Evolutionary conservation across 371 early-diverging fungal genomes (phyloP).

Genomic region (Enterocytospora artemiae): DNA sequence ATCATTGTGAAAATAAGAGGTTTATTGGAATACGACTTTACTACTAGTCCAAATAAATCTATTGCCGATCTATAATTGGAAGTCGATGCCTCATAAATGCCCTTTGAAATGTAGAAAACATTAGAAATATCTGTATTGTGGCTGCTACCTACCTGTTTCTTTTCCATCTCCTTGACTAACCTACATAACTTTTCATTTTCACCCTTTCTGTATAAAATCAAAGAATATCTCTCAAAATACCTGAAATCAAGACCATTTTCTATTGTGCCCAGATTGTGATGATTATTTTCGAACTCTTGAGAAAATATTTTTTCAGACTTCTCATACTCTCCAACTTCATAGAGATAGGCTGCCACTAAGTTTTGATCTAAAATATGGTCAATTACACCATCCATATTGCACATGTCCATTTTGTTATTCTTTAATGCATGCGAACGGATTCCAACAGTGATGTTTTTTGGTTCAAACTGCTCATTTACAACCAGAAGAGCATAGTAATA

Average conservation of each 20-base stretch:
- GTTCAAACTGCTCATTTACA: conserved; percentile 20
- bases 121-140: not conserved
- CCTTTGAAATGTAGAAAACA: no score
- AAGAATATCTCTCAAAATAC: no score
- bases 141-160: not conserved
- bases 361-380: conserved; percentile 16
- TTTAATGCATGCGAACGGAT: not conserved
- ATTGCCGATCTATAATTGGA: no score
- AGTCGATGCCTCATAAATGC: no score
- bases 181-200: not conserved
- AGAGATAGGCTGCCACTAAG: conserved; percentile 39
- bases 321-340: conserved; percentile 36
- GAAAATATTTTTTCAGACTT: conserved; percentile 36
- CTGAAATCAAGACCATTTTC: no score
- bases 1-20: no score
- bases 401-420: not conserved
- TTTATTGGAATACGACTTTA: no score
- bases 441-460: not conserved
- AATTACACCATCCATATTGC: not conserved
- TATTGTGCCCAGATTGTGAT: no score
- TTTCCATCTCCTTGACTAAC: not conserved
- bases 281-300: not conserved
- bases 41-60: no score
- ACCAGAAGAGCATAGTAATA: conserved; percentile 35
- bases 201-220: no score